Evolutionary conservation across 2,329 filamentous ascomycete genomes (phyloP).

Genomic region (Penicillium sumatraense): DNA sequence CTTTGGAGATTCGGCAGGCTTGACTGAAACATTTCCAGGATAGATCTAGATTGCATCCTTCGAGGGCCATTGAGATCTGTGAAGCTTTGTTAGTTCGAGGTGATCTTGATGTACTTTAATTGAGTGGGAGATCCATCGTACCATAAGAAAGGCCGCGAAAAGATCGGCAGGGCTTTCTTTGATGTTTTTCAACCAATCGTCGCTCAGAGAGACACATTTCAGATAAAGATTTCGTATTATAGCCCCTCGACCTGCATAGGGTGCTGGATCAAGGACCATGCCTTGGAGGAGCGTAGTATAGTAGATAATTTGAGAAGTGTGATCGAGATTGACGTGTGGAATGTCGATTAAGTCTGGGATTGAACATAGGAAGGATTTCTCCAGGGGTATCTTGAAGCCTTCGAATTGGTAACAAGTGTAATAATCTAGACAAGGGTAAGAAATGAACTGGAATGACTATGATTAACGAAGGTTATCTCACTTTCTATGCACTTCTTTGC

Average conservation of each 20-base stretch:
- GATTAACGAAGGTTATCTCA: not conserved
- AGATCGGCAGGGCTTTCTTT: constrained; percentile 15
- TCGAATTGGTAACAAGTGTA: constrained; percentile 18
- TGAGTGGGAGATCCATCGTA: not conserved
- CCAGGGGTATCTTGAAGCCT: constrained; percentile 19
- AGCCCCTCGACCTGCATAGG: not conserved
- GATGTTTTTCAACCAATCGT: constrained; percentile 14
- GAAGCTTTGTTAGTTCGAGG: not conserved
- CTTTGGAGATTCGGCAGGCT: constrained; percentile 12
- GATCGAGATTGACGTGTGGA: constrained; percentile 18
- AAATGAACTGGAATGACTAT: not conserved
- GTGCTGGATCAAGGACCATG: constrained; percentile 6
- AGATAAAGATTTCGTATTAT: constrained; percentile 15
- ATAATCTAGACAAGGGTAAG: constrained; percentile 5
- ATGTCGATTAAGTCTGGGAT: constrained; percentile 22
- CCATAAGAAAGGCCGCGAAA: constrained; percentile 21
- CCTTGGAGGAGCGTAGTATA: constrained; percentile 18
- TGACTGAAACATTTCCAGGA: constrained; percentile 16
- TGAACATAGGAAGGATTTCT: constrained; percentile 14
- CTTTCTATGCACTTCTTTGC: not conserved
- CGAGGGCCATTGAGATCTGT: constrained; percentile 20
- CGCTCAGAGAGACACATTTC: constrained; percentile 4
- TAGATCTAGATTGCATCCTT: constrained; percentile 20
- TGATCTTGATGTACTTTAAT: too few species aligned
- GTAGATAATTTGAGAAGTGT: constrained; percentile 19